Conservation (phyloP, 192 early-diverging fungal genomes). For the Rhizophagus clarus region DNA sequence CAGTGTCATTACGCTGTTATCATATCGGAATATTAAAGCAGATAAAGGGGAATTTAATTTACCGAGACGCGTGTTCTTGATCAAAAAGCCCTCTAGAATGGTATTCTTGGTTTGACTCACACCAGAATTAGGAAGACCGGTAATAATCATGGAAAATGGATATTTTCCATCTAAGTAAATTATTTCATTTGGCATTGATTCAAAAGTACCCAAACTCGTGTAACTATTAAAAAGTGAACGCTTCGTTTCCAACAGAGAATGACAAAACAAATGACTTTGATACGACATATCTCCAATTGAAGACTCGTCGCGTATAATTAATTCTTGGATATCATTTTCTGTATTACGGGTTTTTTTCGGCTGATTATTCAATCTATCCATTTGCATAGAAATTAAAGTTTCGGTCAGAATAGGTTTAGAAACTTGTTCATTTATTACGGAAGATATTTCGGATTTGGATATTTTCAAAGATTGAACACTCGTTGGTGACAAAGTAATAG, state of each 20-base stretch:
- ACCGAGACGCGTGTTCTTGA: background rate
- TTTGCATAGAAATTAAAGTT: background rate
- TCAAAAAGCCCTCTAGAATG: conserved; percentile 5
- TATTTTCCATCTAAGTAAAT: background rate
- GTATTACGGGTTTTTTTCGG: background rate
- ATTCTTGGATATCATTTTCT: background rate
- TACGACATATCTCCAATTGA: background rate
- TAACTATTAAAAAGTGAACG: background rate
- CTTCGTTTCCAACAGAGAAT: background rate
- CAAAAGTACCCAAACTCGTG: background rate
- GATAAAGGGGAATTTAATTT: background rate
- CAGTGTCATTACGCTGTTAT: background rate
- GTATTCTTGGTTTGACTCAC: background rate
- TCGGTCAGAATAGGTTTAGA: background rate
- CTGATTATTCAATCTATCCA: background rate
- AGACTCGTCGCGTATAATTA: background rate
- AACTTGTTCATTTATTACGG: background rate
- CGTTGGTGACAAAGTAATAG: background rate
- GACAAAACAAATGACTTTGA: background rate
- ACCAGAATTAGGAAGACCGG: background rate
- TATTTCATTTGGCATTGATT: background rate
- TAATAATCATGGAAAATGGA: conserved; percentile 9
- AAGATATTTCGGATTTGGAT: background rate
- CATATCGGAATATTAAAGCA: conserved; percentile 12
- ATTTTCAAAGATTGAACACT: background rate